Conservation (phyloP, 176 grass and related monocot species). For the Themeda triandra region DNA sequence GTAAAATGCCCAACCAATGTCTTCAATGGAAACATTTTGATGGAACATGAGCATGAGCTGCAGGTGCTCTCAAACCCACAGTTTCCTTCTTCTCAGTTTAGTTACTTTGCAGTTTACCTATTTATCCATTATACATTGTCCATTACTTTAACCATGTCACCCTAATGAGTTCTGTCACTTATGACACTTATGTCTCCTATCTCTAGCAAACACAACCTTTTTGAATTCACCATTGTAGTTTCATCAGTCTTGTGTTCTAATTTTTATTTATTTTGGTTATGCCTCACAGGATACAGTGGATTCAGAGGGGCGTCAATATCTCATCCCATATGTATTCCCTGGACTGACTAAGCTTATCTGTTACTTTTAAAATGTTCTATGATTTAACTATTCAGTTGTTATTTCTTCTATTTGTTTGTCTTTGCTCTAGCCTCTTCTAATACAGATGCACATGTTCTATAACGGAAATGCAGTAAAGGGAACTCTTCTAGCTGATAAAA, state of each 20-base stretch:
- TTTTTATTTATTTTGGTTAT: not conserved
- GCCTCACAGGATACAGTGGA: not conserved
- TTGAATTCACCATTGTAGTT: not conserved
- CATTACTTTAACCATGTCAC: not conserved
- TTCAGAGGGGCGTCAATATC: not conserved
- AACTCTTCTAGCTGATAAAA: slow-evolving; percentile 60
- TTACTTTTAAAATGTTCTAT: not conserved
- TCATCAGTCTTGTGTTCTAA: not conserved
- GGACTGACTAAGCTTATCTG: not conserved
- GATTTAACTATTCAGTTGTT: slow-evolving; percentile 21
- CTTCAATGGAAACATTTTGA: slow-evolving; percentile 37
- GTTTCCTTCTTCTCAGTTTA: no score
- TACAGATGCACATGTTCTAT: slow-evolving; percentile 72
- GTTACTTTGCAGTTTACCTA: no score
- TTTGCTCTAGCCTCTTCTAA: slow-evolving; percentile 65
- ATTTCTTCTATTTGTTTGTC: slow-evolving; percentile 7
- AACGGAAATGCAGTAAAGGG: slow-evolving; percentile 62
- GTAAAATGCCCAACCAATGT: slow-evolving; percentile 50
- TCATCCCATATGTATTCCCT: slow-evolving; percentile 18
- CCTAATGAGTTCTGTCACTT: not conserved
- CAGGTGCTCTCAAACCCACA: not conserved
- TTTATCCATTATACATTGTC: no score
- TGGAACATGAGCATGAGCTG: slow-evolving; percentile 7
- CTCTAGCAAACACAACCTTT: not conserved
- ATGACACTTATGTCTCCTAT: not conserved